Conservation (phyloP, 208 protist species). For the Perkinsela sp. region DNA sequence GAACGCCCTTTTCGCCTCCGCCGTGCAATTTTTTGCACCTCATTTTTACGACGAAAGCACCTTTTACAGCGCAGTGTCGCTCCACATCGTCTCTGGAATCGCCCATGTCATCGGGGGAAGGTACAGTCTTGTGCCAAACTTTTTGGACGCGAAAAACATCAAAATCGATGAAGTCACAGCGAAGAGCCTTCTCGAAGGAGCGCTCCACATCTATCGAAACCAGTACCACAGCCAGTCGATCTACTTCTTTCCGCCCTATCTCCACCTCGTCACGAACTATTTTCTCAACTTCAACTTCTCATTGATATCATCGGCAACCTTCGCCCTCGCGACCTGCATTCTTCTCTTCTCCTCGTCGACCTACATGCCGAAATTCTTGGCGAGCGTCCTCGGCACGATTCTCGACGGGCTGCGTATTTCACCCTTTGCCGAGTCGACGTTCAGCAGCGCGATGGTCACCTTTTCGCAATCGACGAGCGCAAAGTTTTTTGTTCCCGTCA, state of each 20-base stretch:
- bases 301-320: neutral
- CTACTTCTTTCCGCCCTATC: neutral
- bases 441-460: neutral
- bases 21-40: neutral
- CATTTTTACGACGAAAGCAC: neutral
- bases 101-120: neutral
- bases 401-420: neutral
- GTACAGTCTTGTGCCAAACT: neutral
- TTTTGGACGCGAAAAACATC: neutral
- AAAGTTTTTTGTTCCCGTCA: neutral
- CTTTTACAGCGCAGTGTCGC: neutral
- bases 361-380: neutral
- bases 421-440: neutral
- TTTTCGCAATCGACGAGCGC: neutral
- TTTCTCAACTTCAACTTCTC: neutral
- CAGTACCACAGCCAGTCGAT: neutral
- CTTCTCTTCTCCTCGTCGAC: neutral
- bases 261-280: neutral
- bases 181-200: neutral
- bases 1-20: neutral
- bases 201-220: neutral
- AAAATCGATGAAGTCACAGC: neutral
- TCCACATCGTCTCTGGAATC: neutral
- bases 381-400: neutral
- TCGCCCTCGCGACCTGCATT: neutral